These are phyloP conservation scores for Crithidia brevicula DNA, from an alignment of 208 protist species.

Conservation along the genomic window DNA sequence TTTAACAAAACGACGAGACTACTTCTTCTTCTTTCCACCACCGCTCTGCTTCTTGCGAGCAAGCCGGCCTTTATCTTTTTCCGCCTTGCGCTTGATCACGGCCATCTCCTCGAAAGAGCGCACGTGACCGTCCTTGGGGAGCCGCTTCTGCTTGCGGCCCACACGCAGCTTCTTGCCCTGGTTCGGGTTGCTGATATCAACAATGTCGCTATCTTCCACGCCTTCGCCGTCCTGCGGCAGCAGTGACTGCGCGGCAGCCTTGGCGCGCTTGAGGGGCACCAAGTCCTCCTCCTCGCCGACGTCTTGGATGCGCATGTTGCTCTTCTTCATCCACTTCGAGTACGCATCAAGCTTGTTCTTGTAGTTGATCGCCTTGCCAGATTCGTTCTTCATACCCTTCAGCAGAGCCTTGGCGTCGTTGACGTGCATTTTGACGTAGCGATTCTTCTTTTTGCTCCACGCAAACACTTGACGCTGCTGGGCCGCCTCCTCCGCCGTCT, in stretches of 20 bases:
- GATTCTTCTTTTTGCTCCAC: conserved; percentile 94
- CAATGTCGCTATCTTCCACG: conserved; percentile 59
- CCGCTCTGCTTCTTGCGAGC: conserved; percentile 56
- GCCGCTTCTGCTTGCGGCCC: conserved; percentile 80
- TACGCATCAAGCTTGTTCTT: conserved; percentile 91
- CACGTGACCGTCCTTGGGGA: conserved; percentile 88
- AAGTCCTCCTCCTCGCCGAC: conserved; percentile 92
- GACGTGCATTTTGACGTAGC: conserved; percentile 91
- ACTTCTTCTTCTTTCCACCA: conserved; percentile 38
- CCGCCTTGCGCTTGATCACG: conserved; percentile 72
- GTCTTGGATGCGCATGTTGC: conserved; percentile 93
- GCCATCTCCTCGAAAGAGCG: conserved; percentile 90
- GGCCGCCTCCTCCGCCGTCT: conserved; percentile 81
- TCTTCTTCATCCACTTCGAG: conserved; percentile 90
- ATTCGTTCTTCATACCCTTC: conserved; percentile 91
- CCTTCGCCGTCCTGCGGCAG: conserved; percentile 26
- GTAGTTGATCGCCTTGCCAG: conserved; percentile 93
- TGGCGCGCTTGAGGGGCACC: conserved; percentile 70
- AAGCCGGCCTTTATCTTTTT: conserved; percentile 81
- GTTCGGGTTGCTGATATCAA: conserved; percentile 91
- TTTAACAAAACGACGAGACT: background rate
- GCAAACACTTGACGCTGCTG: conserved; percentile 90
- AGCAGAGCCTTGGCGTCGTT: conserved; percentile 90
- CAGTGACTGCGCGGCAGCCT: conserved; percentile 45
- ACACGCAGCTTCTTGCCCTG: conserved; percentile 92